phyloP scores from a whole-genome alignment of 805 yeast species.

The Candida pseudofarinosa region DNA sequence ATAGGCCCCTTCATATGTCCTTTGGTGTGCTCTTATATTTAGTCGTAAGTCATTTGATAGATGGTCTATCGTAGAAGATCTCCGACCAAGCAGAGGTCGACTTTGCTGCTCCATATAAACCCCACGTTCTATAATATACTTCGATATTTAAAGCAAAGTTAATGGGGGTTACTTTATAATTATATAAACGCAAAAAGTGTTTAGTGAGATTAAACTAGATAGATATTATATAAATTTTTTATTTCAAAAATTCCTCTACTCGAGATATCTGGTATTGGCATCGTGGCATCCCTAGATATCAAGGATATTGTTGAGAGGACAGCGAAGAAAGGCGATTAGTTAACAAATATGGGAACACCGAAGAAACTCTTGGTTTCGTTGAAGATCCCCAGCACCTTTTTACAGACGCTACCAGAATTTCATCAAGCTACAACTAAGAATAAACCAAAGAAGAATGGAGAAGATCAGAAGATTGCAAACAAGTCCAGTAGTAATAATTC shows the following conservation, averaged over 20 bases:
- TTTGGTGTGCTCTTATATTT: slow-evolving; percentile 65
- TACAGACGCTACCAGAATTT: slow-evolving; percentile 32
- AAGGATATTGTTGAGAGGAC: neutral
- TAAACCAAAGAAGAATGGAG: slow-evolving; percentile 29
- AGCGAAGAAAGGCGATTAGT: neutral
- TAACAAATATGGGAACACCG: slow-evolving; percentile 29
- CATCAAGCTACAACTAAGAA: slow-evolving; percentile 26
- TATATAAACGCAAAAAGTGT: neutral
- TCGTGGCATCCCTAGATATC: neutral
- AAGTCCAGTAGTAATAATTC: neutral
- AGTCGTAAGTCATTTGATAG: slow-evolving; percentile 39
- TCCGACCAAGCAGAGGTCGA: slow-evolving; percentile 11
- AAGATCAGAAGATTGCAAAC: slow-evolving; percentile 19
- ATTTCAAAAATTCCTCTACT: neutral
- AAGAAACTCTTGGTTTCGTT: slow-evolving; percentile 33
- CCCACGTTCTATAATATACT: slow-evolving; percentile 1
- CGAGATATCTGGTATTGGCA: neutral
- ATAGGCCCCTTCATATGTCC: slow-evolving; percentile 85
- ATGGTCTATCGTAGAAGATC: slow-evolving; percentile 32
- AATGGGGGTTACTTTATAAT: too few relatives aligned
- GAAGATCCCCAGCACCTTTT: slow-evolving; percentile 24
- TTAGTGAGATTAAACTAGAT: neutral
- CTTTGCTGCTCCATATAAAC: neutral
- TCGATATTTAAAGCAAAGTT: too few relatives aligned
- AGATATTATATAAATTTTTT: neutral